Evolutionary conservation across 371 early-diverging fungal genomes (phyloP).

Genomic region (Blakeslea trispora): DNA sequence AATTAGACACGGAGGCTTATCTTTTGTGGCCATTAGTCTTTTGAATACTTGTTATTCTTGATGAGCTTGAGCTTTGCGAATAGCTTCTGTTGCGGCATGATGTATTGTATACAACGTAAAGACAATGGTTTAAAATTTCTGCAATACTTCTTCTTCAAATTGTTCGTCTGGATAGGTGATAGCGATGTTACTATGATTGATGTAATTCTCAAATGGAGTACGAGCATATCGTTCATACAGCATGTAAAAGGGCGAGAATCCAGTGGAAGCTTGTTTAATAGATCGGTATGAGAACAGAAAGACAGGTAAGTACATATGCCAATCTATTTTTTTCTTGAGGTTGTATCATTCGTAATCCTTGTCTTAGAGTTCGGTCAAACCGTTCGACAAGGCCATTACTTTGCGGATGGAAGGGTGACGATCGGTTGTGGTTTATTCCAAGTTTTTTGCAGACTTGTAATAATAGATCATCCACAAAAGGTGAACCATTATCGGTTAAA

Average conservation of each 20-base stretch:
- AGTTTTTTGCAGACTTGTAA: too few species aligned
- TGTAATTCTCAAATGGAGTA: not conserved
- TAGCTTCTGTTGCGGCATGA: too few species aligned
- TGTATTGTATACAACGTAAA: too few species aligned
- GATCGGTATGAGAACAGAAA: not conserved
- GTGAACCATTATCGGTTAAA: not conserved
- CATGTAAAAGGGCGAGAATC: not conserved
- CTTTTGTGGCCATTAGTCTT: too few species aligned
- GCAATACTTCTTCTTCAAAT: too few species aligned
- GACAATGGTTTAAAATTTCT: too few species aligned
- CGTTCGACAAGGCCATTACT: constrained; percentile 1
- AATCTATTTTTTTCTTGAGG: not conserved
- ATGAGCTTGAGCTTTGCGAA: too few species aligned
- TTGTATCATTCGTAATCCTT: not conserved
- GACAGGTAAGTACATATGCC: constrained; percentile 1
- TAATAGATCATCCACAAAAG: not conserved
- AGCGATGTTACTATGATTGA: too few species aligned
- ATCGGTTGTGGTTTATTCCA: not conserved
- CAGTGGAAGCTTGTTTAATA: constrained; percentile 1
- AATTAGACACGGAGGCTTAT: too few species aligned
- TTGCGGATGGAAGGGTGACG: not conserved
- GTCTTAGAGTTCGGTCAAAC: not conserved
- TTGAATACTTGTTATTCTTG: too few species aligned
- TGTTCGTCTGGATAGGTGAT: too few species aligned
- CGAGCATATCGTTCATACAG: constrained; percentile 1